Percentiles rank a stretch among this genome's conserved stretches.
Evolutionary conservation across 345 rosid genomes (phyloP).

Genomic region (Geranium brycei): DNA sequence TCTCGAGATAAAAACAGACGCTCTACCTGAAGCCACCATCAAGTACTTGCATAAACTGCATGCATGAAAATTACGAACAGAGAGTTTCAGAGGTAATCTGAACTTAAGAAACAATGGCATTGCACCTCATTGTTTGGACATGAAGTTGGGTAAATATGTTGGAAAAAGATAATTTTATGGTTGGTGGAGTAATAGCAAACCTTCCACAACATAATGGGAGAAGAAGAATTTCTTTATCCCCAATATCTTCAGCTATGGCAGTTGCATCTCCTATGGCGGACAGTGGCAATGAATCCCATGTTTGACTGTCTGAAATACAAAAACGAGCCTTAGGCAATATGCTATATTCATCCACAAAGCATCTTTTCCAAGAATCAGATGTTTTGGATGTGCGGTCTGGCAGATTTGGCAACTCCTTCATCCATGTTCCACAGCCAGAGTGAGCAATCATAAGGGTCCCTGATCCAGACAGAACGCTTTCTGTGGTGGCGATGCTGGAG

Average conservation of each 20-base stretch:
- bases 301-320: conserved; percentile 68
- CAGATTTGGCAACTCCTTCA: conserved; percentile 22
- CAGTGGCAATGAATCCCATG: conserved; percentile 65
- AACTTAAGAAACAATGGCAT: background rate
- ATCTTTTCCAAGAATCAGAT: conserved; percentile 47
- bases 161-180: background rate
- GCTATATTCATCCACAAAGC: conserved; percentile 47
- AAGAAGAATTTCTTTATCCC: conserved; percentile 40
- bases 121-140: background rate
- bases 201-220: conserved; percentile 66
- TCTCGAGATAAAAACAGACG: conserved; percentile 38
- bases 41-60: conserved; percentile 69
- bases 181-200: conserved; percentile 21
- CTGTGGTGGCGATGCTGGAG: conserved; percentile 16
- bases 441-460: conserved; percentile 71
- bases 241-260: conserved; percentile 22
- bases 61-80: background rate
- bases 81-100: background rate
- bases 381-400: conserved; percentile 17
- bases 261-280: conserved; percentile 35
- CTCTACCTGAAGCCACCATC: conserved; percentile 68
- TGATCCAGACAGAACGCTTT: conserved; percentile 13
- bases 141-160: background rate
- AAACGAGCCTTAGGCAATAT: conserved; percentile 41
- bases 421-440: conserved; percentile 78